Evolutionary conservation across 2,329 filamentous ascomycete genomes (phyloP), one percentile per base, ranked within the genome.

Genomic region (Cercospora sojina): DNA sequence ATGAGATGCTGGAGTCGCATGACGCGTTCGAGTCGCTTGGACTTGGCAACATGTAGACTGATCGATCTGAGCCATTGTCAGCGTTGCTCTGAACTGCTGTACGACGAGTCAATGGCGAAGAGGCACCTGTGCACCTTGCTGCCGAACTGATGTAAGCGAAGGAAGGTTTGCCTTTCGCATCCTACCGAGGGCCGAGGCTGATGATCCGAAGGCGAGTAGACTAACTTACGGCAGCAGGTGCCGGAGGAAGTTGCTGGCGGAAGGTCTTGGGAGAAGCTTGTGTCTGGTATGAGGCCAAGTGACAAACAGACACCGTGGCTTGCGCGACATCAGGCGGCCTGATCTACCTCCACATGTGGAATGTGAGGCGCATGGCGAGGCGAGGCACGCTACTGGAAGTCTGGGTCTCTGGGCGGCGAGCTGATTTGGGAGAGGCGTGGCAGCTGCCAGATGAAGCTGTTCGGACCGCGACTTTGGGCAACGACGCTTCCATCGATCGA

Each of bases 31-130:
- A 57, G 32, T 58, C 55, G 13, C 55, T 64, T 7, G 62, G 62
- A 43, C 51, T 64, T 23, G 62, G 51, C 7, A 58, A 38, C 62
- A 64, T 64, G 57, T 20, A 35, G 31, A 25, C 57, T 25, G 43
- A 18, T 49, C 8, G 41, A 18, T 18, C 7, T 20, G 18, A 20
- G 18, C 25, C 41, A 61, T 61, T 29, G 58, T 61, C 23, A 61
- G 41, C 43, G 18, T 18, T 49, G 43, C 18, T 23, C 20, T 12
- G 43, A 47, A 49, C 12, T 23, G 43, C 43, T 49, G 43, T 49
- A 25, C 43, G 9, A 49, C 43, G 18, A 23, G 43, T 25, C 18
- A 16, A 23, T 23, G 43, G 43, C 43, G 20, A 49, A 49, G 12
- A 23, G 10, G 20, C 41, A 47, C 41, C 41, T 47, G 29, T 20